Evolutionary conservation across 1,284 basidiomycete genomes (phyloP).

Genomic region (Phellopilus nigrolimitatus): DNA sequence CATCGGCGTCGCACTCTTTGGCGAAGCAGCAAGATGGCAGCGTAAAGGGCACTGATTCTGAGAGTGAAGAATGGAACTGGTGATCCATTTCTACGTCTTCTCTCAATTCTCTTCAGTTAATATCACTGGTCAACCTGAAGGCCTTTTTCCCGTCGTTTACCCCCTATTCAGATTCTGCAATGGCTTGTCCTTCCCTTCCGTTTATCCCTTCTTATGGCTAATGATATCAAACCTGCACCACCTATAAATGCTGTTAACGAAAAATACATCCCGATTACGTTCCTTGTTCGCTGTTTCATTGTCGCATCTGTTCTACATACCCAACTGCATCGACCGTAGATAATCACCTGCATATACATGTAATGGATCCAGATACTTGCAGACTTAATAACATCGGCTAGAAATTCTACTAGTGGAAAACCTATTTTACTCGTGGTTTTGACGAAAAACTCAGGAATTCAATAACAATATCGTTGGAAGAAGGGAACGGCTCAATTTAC

Average conservation of each 20-base stretch:
- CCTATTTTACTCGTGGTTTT: too few relatives aligned
- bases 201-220: neutral
- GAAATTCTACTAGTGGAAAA: too few relatives aligned
- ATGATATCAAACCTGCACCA: neutral
- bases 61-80: constrained; percentile 64
- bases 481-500: too few relatives aligned
- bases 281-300: neutral
- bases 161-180: too few relatives aligned
- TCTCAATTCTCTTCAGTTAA: too few relatives aligned
- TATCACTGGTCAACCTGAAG: neutral
- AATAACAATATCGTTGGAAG: too few relatives aligned
- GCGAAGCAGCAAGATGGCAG: constrained; percentile 21
- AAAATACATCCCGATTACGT: neutral
- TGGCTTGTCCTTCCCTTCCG: too few relatives aligned
- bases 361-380: neutral
- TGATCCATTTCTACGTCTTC: too few relatives aligned
- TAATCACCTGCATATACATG: neutral
- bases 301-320: neutral
- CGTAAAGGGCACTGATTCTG: constrained; percentile 28
- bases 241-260: neutral
- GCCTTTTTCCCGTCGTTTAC: neutral
- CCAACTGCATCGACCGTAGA: neutral
- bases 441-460: too few relatives aligned
- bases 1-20: constrained; percentile 8
- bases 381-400: neutral